These are phyloP conservation scores for Phialophora macrospora DNA, from an alignment of 2,329 filamentous ascomycete genomes.

Conservation along the genomic window DNA sequence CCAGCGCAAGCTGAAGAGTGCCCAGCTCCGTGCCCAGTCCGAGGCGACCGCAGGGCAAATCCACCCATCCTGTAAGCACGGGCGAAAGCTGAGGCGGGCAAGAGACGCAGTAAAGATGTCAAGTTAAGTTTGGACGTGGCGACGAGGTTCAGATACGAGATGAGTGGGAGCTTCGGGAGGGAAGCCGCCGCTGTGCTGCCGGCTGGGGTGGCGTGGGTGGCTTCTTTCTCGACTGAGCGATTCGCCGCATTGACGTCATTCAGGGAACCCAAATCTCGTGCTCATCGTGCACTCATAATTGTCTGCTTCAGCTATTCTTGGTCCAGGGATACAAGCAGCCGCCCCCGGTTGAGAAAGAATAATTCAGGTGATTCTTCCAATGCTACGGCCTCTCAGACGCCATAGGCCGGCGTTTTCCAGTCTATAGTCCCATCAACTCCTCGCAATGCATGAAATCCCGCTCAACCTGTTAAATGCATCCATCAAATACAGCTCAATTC, in stretches of 20 bases:
- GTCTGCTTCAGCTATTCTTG: no score
- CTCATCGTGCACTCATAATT: no score
- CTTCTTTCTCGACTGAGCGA: no score
- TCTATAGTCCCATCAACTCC: background rate
- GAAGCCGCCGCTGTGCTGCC: background rate
- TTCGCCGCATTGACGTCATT: no score
- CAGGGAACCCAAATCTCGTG: no score
- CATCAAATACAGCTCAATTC: background rate
- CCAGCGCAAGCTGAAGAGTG: background rate
- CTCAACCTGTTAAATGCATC: background rate
- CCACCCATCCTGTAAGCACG: background rate
- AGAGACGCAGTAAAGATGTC: background rate
- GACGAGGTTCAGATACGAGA: background rate
- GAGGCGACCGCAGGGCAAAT: no score
- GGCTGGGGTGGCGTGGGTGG: no score
- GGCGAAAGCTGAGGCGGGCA: no score
- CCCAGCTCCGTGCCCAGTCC: background rate
- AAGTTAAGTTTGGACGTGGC: constrained; percentile 10
- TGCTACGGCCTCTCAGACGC: background rate
- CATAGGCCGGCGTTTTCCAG: background rate
- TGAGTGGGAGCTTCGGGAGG: background rate
- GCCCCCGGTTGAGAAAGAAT: background rate
- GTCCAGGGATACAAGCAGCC: background rate
- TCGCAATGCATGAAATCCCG: background rate
- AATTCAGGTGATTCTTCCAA: background rate